phyloP scores from a whole-genome alignment of 176 grass and related monocot genomes.

The Alloteropsis semialata region DNA sequence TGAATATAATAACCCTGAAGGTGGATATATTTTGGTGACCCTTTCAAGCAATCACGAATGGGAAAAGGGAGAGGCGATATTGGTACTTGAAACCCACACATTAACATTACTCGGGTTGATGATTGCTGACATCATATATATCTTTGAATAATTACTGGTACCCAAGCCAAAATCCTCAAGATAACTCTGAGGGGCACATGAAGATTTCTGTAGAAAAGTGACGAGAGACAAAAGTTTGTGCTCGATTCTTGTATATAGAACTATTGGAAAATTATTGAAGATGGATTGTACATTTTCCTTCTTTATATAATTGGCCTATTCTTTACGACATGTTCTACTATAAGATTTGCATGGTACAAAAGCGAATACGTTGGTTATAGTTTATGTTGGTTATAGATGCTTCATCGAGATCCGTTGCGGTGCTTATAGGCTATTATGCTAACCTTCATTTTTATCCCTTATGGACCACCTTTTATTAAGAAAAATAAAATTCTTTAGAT shows the following conservation, averaged over 20 bases:
- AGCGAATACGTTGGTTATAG: background rate
- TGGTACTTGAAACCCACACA: background rate
- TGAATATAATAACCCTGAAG: background rate
- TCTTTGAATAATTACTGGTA: background rate
- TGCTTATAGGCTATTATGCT: constrained; percentile 7
- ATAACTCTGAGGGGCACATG: background rate
- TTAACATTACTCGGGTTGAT: background rate
- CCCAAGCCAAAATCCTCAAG: background rate
- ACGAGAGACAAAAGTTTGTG: background rate
- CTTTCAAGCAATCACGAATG: background rate
- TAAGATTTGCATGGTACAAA: constrained; percentile 20
- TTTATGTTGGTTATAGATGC: too few species aligned
- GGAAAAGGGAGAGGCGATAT: background rate
- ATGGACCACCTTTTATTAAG: background rate
- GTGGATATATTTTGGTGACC: background rate
- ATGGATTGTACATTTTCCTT: background rate
- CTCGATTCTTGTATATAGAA: background rate
- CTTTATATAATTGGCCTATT: background rate
- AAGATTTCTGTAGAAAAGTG: background rate
- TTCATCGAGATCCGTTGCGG: constrained; percentile 6
- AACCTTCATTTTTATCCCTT: background rate
- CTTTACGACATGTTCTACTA: constrained; percentile 15
- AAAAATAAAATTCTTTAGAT: background rate
- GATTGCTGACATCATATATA: background rate
- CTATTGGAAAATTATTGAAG: background rate